Evolutionary conservation across 257 asterid genomes (phyloP), one percentile per base, ranked within the genome.

Genomic region (Solanum medicagineum): DNA sequence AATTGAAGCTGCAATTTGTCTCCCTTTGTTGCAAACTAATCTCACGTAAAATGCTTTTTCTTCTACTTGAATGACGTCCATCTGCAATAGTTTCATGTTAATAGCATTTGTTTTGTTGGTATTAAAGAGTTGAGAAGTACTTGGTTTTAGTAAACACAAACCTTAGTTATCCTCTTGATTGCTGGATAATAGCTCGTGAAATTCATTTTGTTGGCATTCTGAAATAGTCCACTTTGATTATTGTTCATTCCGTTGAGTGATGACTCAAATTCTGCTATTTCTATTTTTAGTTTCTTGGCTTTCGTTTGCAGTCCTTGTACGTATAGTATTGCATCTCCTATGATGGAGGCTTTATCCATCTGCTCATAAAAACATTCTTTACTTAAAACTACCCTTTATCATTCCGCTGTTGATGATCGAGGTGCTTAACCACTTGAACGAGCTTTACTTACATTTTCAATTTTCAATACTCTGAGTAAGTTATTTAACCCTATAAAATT

Each of bases 331-430:
- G 98, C 96, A 73, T 95, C 98, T 10, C 93, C 98, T 2, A 94
- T 91, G 19, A 95, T 94, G 8, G 98, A 95, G 69, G 98, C 98
- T 87, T 94, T 95, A 57, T 95, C 98, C 98, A 95, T 94, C 98
- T 95, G 83, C 19, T 5, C 4, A 51, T 15, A 75, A 0, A 49
- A 75, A 75, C 20, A 20, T 49, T 22, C 42, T 24, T 77, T 47
- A 53, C 4, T 69, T 51, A 69, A 20, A 69, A 36, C 15, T 17
- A 36, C 16, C 9, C 32, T 26, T 63, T 57, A 36, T 36, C 40
- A 4, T 36, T 36, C 40, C 0, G 42, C 42, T 4, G 6, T 36
- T 36, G 42, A 36, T 36, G 42, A 36, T 36, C 42, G 7, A 36
- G 42, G 42, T 36, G 42, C 1, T 36, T 1, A 36, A 49, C 54